Conservation (phyloP, 2,329 filamentous ascomycete species). For the Chaetoscypha palmicola region DNA sequence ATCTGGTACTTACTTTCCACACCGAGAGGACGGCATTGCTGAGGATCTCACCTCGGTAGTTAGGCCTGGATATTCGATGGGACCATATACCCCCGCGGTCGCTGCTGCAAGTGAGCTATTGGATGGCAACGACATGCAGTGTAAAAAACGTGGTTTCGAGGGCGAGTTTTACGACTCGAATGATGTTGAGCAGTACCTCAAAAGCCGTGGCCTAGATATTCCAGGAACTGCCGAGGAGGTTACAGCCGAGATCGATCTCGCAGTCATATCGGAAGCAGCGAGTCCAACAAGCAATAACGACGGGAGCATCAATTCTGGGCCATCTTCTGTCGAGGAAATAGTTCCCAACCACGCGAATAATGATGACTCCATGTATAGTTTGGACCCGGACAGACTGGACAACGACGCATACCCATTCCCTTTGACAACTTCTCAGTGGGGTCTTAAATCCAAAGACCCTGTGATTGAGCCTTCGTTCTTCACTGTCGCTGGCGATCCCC, state of each 20-base stretch:
- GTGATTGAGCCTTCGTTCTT: slow-evolving; percentile 21
- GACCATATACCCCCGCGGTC: slow-evolving; percentile 40
- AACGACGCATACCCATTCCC: slow-evolving; percentile 19
- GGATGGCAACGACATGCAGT: slow-evolving; percentile 41
- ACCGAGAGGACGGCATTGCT: slow-evolving; percentile 25
- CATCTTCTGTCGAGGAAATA: no score
- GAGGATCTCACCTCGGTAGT: slow-evolving; percentile 24
- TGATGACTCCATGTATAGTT: slow-evolving; percentile 1
- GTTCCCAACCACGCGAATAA: no score
- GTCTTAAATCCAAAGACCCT: slow-evolving; percentile 2
- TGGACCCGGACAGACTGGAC: slow-evolving; percentile 12
- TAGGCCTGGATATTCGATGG: slow-evolving; percentile 37
- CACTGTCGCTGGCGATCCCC: slow-evolving; percentile 6
- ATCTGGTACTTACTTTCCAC: slow-evolving; percentile 57
- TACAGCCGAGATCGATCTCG: slow-evolving; percentile 46
- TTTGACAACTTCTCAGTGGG: slow-evolving; percentile 10
- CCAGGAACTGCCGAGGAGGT: slow-evolving; percentile 54
- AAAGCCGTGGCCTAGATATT: slow-evolving; percentile 54
- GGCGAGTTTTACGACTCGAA: slow-evolving; percentile 72
- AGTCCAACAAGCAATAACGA: slow-evolving; percentile 11
- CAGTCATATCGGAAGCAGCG: slow-evolving; percentile 10
- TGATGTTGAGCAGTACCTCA: slow-evolving; percentile 70
- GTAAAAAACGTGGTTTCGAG: slow-evolving; percentile 54
- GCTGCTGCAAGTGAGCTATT: slow-evolving; percentile 38
- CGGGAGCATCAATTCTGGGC: no score